Percentiles rank a stretch among this genome's conserved stretches.
These are phyloP conservation scores for Taphrina deformans DNA, from an alignment of 1,139 yeast genomes.

Conservation along the genomic window DNA sequence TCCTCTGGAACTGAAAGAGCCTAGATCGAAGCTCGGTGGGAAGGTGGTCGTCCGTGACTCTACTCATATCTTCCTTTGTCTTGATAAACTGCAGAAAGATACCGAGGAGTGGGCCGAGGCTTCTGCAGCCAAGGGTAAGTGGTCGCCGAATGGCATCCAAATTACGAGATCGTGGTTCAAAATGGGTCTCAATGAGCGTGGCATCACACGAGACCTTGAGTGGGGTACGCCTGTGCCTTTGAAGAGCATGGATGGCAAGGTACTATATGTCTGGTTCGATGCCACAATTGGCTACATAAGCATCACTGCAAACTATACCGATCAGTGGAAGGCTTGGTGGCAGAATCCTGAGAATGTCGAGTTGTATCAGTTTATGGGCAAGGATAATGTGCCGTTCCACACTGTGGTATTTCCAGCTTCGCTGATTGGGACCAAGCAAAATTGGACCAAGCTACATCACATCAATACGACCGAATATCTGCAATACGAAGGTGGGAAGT, in stretches of 20 bases:
- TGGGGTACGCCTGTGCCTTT: constrained; percentile 99
- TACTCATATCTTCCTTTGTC: constrained; percentile 77
- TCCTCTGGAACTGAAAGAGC: constrained; percentile 88
- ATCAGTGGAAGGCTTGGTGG: constrained; percentile 90
- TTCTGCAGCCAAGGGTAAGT: constrained; percentile 68
- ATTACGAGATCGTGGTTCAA: constrained; percentile 91
- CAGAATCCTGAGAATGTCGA: constrained; percentile 79
- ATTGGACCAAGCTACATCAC: constrained; percentile 90
- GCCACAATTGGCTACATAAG: constrained; percentile 96
- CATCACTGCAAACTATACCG: constrained; percentile 89
- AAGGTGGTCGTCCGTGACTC: constrained; percentile 78
- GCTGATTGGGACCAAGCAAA: constrained; percentile 79
- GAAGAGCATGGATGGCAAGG: constrained; percentile 73
- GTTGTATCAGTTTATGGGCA: constrained; percentile 97
- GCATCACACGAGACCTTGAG: constrained; percentile 92
- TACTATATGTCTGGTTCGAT: constrained; percentile 97
- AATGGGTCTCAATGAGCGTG: constrained; percentile 89
- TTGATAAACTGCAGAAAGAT: constrained; percentile 77
- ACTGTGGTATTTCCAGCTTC: constrained; percentile 96
- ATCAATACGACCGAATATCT: constrained; percentile 91
- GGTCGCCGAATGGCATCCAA: constrained; percentile 88
- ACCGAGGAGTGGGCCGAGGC: constrained; percentile 70
- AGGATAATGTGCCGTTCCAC: constrained; percentile 98
- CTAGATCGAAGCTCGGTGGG: constrained; percentile 91
- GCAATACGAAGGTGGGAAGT: constrained; percentile 96